A percentile compares a stretch with the other conserved stretches of the same genome.
phyloP scores from a whole-genome alignment of 192 early-diverging fungal genomes.

The Coemansia sp. region DNA sequence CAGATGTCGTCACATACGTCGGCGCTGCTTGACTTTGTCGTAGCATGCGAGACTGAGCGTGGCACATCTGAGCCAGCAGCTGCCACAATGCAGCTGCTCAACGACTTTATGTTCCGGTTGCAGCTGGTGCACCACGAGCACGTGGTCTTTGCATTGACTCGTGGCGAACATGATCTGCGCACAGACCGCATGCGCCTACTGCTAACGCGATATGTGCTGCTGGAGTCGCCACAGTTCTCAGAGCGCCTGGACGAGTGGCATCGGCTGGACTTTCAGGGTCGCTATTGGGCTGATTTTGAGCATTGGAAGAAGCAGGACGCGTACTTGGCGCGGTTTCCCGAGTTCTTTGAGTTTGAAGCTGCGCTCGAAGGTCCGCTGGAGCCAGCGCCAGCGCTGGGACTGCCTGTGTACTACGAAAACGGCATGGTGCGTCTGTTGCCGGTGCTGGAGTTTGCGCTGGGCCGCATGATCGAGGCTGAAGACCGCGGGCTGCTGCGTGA shows the following conservation, averaged over 20 bases:
- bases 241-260: constrained; percentile 66
- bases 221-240: constrained; percentile 54
- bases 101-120: constrained; percentile 70
- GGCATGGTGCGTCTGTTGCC: constrained; percentile 65
- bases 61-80: constrained; percentile 18
- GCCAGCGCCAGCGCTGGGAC: constrained; percentile 58
- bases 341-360: constrained; percentile 74
- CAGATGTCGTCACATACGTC: constrained; percentile 69
- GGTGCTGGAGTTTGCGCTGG: constrained; percentile 65
- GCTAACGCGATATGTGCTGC: constrained; percentile 56
- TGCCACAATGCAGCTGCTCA: constrained; percentile 52
- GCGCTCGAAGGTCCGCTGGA: constrained; percentile 57
- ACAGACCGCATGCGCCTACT: constrained; percentile 51
- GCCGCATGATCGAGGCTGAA: constrained; percentile 66
- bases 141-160: constrained; percentile 65
- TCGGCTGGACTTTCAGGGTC: constrained; percentile 60
- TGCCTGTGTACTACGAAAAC: constrained; percentile 74
- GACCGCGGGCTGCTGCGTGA: constrained; percentile 59
- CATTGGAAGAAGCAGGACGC: constrained; percentile 63
- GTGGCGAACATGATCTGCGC: constrained; percentile 61
- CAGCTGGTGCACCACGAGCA: constrained; percentile 70
- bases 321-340: constrained; percentile 67
- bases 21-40: constrained; percentile 66
- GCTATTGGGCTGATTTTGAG: constrained; percentile 73
- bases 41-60: constrained; percentile 38